Percentiles rank a stretch among this genome's conserved stretches.
Conservation (phyloP, 2,329 filamentous ascomycete species). For the Penicillium sp. region DNA sequence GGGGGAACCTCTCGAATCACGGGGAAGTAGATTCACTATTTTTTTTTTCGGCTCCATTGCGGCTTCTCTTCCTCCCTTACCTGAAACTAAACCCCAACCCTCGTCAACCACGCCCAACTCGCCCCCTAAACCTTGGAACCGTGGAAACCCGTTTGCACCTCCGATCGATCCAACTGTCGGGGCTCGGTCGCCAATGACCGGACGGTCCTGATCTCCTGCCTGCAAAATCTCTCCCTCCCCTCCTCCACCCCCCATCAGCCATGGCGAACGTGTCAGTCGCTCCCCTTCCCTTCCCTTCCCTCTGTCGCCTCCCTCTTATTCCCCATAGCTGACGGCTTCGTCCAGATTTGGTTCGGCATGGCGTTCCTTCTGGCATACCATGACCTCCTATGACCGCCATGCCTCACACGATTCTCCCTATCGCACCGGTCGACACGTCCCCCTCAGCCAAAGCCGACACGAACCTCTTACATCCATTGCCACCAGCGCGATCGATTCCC, state of each 20-base stretch:
- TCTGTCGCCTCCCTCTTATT: neutral
- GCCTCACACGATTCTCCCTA: slow-evolving; percentile 91
- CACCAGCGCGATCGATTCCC: slow-evolving; percentile 80
- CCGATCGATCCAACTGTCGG: too few relatives aligned
- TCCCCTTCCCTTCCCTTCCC: slow-evolving; percentile 5
- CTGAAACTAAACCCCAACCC: slow-evolving; percentile 2
- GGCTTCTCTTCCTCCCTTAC: slow-evolving; percentile 4
- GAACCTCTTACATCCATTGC: slow-evolving; percentile 82
- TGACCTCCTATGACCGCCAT: slow-evolving; percentile 76
- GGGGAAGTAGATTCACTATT: slow-evolving; percentile 11
- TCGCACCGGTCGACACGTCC: slow-evolving; percentile 84
- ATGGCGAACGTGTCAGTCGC: slow-evolving; percentile 25
- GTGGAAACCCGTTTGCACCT: too few relatives aligned
- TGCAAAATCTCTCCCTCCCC: slow-evolving; percentile 10
- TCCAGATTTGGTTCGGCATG: slow-evolving; percentile 67
- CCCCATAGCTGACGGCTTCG: slow-evolving; percentile 8
- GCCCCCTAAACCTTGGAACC: too few relatives aligned
- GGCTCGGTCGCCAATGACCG: neutral
- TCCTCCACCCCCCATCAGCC: slow-evolving; percentile 8
- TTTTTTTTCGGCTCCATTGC: slow-evolving; percentile 11
- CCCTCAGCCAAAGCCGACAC: slow-evolving; percentile 77
- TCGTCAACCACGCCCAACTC: too few relatives aligned
- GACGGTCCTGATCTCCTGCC: slow-evolving; percentile 8
- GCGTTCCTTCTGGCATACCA: slow-evolving; percentile 93
- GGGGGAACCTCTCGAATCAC: slow-evolving; percentile 11